Evolutionary conservation across 163 green algal genomes (phyloP).

Genomic region (Chloromonas sp.): DNA sequence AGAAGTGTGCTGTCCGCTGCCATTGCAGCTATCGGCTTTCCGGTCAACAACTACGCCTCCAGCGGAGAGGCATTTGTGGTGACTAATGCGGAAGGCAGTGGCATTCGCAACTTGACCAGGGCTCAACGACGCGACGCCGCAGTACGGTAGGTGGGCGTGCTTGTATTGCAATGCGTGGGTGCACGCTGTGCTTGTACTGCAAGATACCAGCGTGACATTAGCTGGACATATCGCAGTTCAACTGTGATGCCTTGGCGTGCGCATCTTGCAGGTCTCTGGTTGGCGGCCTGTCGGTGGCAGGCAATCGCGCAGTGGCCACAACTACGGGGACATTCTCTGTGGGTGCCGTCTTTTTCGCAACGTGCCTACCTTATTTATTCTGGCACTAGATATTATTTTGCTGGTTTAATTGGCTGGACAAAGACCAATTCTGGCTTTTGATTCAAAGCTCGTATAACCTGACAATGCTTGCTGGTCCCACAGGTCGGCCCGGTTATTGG

Average conservation of each 20-base stretch:
- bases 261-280: slow-evolving; percentile 1
- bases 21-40: background rate
- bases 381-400: background rate
- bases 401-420: background rate
- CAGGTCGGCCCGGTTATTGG: slow-evolving; percentile 4
- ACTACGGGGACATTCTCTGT: background rate
- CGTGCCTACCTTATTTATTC: background rate
- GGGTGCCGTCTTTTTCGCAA: background rate
- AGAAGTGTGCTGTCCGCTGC: too few relatives aligned
- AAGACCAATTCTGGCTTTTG: background rate
- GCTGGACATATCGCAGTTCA: background rate
- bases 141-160: background rate
- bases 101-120: too few relatives aligned
- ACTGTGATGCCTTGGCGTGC: background rate
- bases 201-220: background rate
- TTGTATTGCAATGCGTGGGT: background rate
- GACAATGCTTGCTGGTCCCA: too few relatives aligned
- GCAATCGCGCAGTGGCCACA: slow-evolving; percentile 13
- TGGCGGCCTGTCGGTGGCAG: slow-evolving; percentile 14
- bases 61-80: slow-evolving; percentile 4
- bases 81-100: background rate
- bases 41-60: slow-evolving; percentile 14
- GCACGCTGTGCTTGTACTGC: background rate
- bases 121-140: background rate
- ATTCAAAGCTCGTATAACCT: too few relatives aligned